Percentiles rank a stretch among this genome's conserved stretches.
These are phyloP conservation scores for Apiotrichum laibachii DNA, from an alignment of 1,284 basidiomycete genomes.

Conservation along the genomic window DNA sequence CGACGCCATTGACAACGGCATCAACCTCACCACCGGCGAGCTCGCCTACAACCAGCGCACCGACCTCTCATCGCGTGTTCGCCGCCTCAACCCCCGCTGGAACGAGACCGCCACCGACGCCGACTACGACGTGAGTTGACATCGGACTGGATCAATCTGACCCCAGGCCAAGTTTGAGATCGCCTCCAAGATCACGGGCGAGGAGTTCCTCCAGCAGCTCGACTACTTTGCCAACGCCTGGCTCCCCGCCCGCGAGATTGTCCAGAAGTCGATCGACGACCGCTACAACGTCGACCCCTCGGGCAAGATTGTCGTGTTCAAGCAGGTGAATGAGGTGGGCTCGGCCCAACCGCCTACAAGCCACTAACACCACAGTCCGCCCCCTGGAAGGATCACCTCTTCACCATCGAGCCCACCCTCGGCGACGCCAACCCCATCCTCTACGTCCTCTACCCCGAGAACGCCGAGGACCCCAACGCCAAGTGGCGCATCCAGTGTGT, in stretches of 20 bases:
- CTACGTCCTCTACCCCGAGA: constrained; percentile 91
- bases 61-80: constrained; percentile 77
- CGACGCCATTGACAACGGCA: constrained; percentile 93
- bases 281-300: constrained; percentile 66
- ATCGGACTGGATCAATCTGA: background rate
- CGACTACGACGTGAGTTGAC: constrained; percentile 64
- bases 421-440: constrained; percentile 50
- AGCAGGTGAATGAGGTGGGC: constrained; percentile 58
- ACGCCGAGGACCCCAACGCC: constrained; percentile 54
- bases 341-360: background rate
- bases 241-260: constrained; percentile 86
- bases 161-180: constrained; percentile 67
- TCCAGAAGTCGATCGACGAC: constrained; percentile 63
- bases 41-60: constrained; percentile 69
- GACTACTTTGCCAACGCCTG: constrained; percentile 84
- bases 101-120: constrained; percentile 67
- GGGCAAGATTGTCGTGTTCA: constrained; percentile 77
- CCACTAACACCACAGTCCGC: constrained; percentile 32
- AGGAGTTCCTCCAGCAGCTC: constrained; percentile 78
- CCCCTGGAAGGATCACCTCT: constrained; percentile 78
- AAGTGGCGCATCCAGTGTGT: constrained; percentile 96
- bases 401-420: constrained; percentile 66
- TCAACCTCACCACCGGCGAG: constrained; percentile 65
- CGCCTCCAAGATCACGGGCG: constrained; percentile 79
- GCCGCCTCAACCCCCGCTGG: constrained; percentile 84